Evolutionary conservation across 371 early-diverging fungal genomes (phyloP).

Genomic region (Haplosporangium sp.): DNA sequence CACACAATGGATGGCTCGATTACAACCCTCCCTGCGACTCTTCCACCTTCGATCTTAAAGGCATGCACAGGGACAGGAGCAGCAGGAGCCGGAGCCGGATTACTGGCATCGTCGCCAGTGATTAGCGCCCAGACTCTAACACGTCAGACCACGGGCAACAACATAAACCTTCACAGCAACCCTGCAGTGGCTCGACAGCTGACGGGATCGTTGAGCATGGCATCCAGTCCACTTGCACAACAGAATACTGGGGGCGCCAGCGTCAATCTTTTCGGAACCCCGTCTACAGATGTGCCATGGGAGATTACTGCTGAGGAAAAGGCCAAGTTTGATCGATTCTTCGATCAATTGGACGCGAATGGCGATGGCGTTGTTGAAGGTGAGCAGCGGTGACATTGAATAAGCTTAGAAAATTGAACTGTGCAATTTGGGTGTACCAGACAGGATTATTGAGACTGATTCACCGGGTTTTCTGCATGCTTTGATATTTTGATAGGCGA

Average conservation of each 20-base stretch:
- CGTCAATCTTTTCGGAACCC: slow-evolving; percentile 54
- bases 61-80: slow-evolving; percentile 58
- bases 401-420: no score
- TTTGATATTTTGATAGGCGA: no score
- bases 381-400: slow-evolving; percentile 2
- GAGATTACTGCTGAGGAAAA: slow-evolving; percentile 78
- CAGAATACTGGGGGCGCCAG: slow-evolving; percentile 55
- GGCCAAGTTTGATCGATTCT: slow-evolving; percentile 75
- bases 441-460: no score
- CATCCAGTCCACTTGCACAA: slow-evolving; percentile 36
- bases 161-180: slow-evolving; percentile 27
- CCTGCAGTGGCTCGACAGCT: slow-evolving; percentile 31
- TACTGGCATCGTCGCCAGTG: slow-evolving; percentile 45
- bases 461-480: no score
- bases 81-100: slow-evolving; percentile 56
- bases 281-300: slow-evolving; percentile 64
- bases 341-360: slow-evolving; percentile 73
- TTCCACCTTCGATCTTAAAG: slow-evolving; percentile 68
- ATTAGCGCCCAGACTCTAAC: slow-evolving; percentile 34
- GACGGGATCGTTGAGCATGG: slow-evolving; percentile 37
- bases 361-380: slow-evolving; percentile 60
- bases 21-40: slow-evolving; percentile 65
- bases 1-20: slow-evolving; percentile 72
- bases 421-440: no score
- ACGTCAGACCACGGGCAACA: slow-evolving; percentile 41